Percentiles rank a stretch among this genome's conserved stretches.
Conservation (phyloP, 2,329 filamentous ascomycete genomes). For the Fusarium globosum region DNA sequence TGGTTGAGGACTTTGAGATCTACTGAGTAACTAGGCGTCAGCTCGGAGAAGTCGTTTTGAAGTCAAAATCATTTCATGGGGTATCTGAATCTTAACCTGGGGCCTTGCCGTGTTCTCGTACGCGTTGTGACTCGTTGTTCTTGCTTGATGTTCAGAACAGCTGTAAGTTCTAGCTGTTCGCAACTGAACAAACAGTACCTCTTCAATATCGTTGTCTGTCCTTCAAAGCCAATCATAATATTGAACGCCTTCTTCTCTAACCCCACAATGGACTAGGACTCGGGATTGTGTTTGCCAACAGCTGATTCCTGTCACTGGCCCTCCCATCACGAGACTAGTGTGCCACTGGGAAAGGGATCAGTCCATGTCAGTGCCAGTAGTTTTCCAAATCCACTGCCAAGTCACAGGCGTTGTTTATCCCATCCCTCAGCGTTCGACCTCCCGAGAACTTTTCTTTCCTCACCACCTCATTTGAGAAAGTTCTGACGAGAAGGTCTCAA, state of each 20-base stretch:
- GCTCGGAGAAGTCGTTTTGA: too few relatives aligned
- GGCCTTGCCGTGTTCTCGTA: rapidly evolving
- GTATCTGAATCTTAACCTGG: not conserved
- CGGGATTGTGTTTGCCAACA: not conserved
- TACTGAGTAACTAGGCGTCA: not conserved
- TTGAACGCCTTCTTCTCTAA: rapidly evolving
- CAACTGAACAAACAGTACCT: rapidly evolving
- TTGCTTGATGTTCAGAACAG: not conserved
- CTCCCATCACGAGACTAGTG: too few relatives aligned
- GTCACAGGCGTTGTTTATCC: not conserved
- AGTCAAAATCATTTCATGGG: too few relatives aligned
- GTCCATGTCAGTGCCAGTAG: not conserved
- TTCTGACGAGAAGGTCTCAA: rapidly evolving
- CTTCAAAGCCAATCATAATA: rapidly evolving
- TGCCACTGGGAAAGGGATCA: not conserved
- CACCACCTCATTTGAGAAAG: not conserved
- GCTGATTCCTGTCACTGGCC: too few relatives aligned
- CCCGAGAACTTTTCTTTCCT: too few relatives aligned
- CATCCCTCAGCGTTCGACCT: too few relatives aligned
- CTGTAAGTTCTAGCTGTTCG: rapidly evolving
- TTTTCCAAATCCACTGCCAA: not conserved
- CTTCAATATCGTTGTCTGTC: rapidly evolving
- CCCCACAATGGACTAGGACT: rapidly evolving
- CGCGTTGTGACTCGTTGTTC: not conserved
- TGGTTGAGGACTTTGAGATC: slow-evolving; percentile 7